phyloP scores from a whole-genome alignment of 2,329 filamentous ascomycete genomes.

The Botryotinia convoluta region DNA sequence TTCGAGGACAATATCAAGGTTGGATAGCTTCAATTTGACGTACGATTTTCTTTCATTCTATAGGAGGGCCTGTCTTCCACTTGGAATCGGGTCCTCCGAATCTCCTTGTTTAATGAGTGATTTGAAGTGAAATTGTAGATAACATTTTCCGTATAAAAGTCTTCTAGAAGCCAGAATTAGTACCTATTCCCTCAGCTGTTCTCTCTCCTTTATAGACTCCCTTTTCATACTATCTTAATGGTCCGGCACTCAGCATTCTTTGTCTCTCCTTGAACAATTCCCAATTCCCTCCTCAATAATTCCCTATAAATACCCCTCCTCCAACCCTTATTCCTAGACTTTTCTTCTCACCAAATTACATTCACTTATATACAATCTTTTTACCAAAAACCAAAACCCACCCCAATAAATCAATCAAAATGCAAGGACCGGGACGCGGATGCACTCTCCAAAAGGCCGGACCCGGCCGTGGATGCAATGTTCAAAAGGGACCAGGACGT shows the following conservation, averaged over 20 bases:
- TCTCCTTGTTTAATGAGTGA: not conserved
- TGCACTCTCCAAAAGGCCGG: slow-evolving; percentile 4
- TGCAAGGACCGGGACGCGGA: slow-evolving; percentile 15
- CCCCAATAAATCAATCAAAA: slow-evolving; percentile 15
- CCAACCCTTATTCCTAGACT: not conserved
- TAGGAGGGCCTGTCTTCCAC: not conserved
- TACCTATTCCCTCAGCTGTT: not conserved
- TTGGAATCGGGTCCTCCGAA: not conserved
- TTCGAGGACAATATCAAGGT: not conserved
- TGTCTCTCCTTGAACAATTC: not conserved
- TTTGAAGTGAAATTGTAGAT: not conserved
- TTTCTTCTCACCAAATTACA: slow-evolving; percentile 15
- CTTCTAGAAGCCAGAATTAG: not conserved
- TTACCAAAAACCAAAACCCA: slow-evolving; percentile 13
- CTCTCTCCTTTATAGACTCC: not conserved
- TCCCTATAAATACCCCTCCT: not conserved
- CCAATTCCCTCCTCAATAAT: not conserved
- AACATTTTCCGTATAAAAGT: not conserved
- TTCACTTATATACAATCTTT: slow-evolving; percentile 13
- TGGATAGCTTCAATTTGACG: not conserved
- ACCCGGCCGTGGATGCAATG: slow-evolving; percentile 11
- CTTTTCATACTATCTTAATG: not conserved
- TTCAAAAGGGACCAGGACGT: slow-evolving; percentile 13
- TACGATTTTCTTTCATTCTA: not conserved
- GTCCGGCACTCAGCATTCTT: not conserved